Evolutionary conservation across 2,329 filamentous ascomycete species (phyloP).

Genomic region (Aspergillus pseudoterreus): DNA sequence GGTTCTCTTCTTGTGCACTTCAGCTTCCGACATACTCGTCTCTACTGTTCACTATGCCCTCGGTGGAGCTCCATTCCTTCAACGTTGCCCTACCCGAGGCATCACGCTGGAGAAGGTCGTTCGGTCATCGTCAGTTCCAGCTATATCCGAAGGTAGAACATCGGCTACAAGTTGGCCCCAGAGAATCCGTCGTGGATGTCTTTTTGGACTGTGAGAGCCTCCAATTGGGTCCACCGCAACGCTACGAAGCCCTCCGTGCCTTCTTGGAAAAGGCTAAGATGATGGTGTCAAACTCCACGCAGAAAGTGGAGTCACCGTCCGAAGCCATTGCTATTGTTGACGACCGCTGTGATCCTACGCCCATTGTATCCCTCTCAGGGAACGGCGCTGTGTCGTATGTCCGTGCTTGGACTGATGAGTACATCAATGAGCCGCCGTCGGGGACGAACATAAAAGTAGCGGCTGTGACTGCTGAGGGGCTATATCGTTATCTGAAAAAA

Average conservation of each 20-base stretch:
- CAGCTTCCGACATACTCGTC: background rate
- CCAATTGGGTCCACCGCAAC: background rate
- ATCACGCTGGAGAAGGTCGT: background rate
- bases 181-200: background rate
- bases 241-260: background rate
- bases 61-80: background rate
- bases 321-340: background rate
- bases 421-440: background rate
- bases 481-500: background rate
- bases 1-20: no score
- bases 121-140: background rate
- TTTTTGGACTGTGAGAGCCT: background rate
- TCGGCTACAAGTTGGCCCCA: background rate
- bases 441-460: background rate
- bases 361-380: background rate
- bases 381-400: background rate
- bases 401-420: background rate
- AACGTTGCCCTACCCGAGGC: background rate
- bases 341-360: constrained; percentile 3
- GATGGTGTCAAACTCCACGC: background rate
- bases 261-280: background rate
- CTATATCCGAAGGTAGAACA: background rate
- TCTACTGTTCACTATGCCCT: background rate
- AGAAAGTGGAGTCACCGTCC: background rate
- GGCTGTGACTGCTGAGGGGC: background rate